Conservation (phyloP, 1,284 basidiomycete species). For the Cystobasidium slooffiae region DNA sequence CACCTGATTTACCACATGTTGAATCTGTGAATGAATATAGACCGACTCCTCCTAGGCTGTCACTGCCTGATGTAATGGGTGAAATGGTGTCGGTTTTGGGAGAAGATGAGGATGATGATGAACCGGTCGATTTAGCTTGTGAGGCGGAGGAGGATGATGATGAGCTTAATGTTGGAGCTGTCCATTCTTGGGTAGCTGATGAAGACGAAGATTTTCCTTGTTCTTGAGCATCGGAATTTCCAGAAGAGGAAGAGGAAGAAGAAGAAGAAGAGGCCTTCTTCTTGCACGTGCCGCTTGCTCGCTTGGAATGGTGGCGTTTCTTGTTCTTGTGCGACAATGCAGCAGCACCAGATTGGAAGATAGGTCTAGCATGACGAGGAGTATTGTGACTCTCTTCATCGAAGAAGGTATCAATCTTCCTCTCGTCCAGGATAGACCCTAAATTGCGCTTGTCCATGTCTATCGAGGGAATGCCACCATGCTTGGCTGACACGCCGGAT, state of each 20-base stretch:
- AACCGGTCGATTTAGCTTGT: background rate
- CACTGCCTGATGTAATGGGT: constrained; percentile 29
- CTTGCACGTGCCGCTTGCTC: constrained; percentile 17
- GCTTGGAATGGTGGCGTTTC: constrained; percentile 9
- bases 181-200: background rate
- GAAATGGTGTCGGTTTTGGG: background rate
- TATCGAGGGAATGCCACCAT: constrained; percentile 1
- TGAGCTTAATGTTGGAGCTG: background rate
- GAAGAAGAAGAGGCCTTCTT: constrained; percentile 4
- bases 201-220: background rate
- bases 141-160: constrained; percentile 2
- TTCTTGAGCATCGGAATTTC: background rate
- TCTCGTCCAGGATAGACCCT: background rate
- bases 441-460: background rate
- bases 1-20: constrained; percentile 46
- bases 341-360: constrained; percentile 12
- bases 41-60: constrained; percentile 28
- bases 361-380: constrained; percentile 18
- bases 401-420: constrained; percentile 13
- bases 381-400: constrained; percentile 5
- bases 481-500: constrained; percentile 11
- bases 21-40: constrained; percentile 38
- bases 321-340: background rate
- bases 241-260: background rate
- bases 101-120: background rate